These are phyloP conservation scores for Daldinia childiae DNA, from an alignment of 495 filamentous ascomycete species.

Conservation along the genomic window DNA sequence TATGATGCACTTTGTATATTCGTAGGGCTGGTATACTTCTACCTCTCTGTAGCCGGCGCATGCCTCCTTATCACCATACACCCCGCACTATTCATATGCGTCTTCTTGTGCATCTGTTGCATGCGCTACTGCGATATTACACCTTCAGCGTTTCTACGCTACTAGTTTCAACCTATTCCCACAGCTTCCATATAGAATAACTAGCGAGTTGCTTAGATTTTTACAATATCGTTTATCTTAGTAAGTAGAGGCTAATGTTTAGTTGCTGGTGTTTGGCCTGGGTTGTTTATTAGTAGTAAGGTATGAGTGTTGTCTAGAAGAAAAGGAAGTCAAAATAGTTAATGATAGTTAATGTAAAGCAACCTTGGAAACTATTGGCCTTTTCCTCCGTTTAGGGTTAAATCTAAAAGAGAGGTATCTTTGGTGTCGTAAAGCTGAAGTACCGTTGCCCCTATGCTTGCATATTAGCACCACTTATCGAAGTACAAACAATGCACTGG, in stretches of 20 bases:
- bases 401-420: too few species aligned
- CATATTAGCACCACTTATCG: too few species aligned
- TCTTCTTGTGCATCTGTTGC: not conserved
- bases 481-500: too few species aligned
- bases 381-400: too few species aligned
- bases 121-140: not conserved
- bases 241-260: not conserved
- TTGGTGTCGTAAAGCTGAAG: too few species aligned
- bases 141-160: not conserved
- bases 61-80: constrained; percentile 4
- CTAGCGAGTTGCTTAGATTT: not conserved
- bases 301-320: not conserved
- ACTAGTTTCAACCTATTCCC: not conserved
- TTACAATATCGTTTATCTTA: not conserved
- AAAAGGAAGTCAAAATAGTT: not conserved
- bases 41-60: not conserved
- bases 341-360: not conserved
- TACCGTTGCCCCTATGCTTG: too few species aligned
- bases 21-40: not conserved
- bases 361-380: too few species aligned
- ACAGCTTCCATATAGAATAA: not conserved
- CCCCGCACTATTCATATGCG: not conserved
- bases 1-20: not conserved
- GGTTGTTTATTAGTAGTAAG: not conserved
- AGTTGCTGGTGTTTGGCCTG: not conserved